A percentile compares a stretch with the other conserved stretches of the same genome.
Conservation (phyloP, 140 eudicot species). For the Flaveria floridana region DNA sequence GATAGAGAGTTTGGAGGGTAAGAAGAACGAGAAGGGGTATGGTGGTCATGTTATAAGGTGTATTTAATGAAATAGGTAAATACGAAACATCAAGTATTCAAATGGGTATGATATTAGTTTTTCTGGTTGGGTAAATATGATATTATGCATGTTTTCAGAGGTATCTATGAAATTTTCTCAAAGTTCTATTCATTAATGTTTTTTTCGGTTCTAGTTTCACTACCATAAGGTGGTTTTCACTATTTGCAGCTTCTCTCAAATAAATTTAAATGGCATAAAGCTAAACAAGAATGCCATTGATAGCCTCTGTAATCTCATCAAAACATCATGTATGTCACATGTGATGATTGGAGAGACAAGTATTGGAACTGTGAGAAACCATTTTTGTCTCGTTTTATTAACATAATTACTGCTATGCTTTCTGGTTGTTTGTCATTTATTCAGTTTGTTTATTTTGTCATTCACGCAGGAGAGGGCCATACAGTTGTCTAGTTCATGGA, state of each 20-base stretch:
- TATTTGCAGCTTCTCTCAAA: slow-evolving; percentile 63
- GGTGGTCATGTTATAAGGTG: background rate
- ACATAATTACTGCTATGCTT: slow-evolving; percentile 7
- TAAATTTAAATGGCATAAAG: slow-evolving; percentile 66
- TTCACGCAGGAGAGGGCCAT: slow-evolving; percentile 70
- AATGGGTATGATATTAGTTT: background rate
- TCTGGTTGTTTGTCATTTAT: background rate
- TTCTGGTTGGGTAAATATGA: background rate
- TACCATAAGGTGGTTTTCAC: slow-evolving; percentile 2
- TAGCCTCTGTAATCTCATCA: slow-evolving; percentile 75
- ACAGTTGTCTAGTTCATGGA: slow-evolving; percentile 63
- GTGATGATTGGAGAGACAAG: slow-evolving; percentile 71
- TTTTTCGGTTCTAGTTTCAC: background rate
- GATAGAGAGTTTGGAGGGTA: background rate
- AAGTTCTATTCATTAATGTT: background rate
- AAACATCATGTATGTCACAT: slow-evolving; percentile 58
- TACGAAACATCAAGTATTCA: background rate
- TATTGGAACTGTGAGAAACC: slow-evolving; percentile 68
- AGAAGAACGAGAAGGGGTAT: background rate
- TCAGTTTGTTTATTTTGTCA: background rate
- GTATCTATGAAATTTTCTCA: background rate
- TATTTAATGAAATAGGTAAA: background rate
- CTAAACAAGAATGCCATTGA: slow-evolving; percentile 66
- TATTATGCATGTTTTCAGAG: background rate
- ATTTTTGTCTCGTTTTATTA: background rate